phyloP scores from a whole-genome alignment of 2,329 filamentous ascomycete genomes.

The Aspergillus sp. region DNA sequence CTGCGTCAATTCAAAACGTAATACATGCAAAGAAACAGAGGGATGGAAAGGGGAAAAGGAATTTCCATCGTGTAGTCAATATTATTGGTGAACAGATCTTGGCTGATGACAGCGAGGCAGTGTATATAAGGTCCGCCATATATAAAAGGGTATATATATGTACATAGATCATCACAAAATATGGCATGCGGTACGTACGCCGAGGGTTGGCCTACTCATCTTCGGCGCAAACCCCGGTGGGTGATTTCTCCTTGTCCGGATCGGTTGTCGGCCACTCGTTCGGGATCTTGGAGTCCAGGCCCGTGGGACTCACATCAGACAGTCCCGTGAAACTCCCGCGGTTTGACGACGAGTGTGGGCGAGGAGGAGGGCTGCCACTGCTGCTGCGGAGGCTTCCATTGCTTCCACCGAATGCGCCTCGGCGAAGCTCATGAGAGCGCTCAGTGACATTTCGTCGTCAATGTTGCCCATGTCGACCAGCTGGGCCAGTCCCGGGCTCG shows the following conservation, averaged over 20 bases:
- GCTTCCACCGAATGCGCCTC: constrained; percentile 71
- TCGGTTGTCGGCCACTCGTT: background rate
- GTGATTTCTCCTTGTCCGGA: background rate
- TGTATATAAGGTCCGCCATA: too few species aligned
- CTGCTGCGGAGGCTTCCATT: constrained; percentile 59
- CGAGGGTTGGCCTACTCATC: background rate
- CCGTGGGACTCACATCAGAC: constrained; percentile 24
- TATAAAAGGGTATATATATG: too few species aligned
- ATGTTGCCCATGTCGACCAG: constrained; percentile 53
- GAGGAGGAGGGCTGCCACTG: constrained; percentile 34
- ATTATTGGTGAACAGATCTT: too few species aligned
- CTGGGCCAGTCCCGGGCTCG: constrained; percentile 68
- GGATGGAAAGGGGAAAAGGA: background rate
- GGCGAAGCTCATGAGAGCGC: constrained; percentile 62
- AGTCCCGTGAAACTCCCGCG: constrained; percentile 27
- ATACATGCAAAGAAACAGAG: background rate
- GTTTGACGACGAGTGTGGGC: constrained; percentile 23
- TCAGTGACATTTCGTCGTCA: constrained; percentile 64
- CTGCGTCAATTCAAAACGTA: too few species aligned
- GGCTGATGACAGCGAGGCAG: too few species aligned
- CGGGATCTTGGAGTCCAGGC: constrained; percentile 7
- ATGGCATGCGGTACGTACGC: background rate
- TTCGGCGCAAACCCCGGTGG: too few species aligned
- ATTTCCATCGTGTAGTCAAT: constrained; percentile 2
- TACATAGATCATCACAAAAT: background rate